A percentile compares a stretch with the other conserved stretches of the same genome.
These are phyloP conservation scores for Stachybotrys chlorohalonatus DNA, from an alignment of 2,329 filamentous ascomycete genomes.

Conservation along the genomic window DNA sequence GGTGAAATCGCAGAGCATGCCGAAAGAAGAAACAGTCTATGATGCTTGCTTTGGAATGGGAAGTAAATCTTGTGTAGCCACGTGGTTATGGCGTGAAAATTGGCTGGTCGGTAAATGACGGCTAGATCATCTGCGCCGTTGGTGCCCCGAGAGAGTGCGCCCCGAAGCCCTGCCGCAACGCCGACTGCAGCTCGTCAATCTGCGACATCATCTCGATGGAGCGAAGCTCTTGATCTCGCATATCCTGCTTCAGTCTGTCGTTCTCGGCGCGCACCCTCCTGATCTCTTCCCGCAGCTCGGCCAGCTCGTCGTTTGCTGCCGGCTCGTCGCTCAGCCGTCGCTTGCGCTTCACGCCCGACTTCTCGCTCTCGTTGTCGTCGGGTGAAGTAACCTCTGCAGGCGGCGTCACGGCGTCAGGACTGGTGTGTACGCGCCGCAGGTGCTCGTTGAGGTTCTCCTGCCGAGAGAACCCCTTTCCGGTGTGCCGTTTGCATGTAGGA, in stretches of 20 bases:
- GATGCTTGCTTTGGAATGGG: constrained; percentile 3
- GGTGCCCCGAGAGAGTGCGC: constrained; percentile 24
- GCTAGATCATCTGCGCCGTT: constrained; percentile 32
- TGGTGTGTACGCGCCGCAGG: constrained; percentile 76
- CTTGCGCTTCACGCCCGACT: constrained; percentile 39
- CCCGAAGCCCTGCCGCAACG: constrained; percentile 25
- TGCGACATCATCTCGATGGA: constrained; percentile 39
- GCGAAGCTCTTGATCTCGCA: constrained; percentile 39
- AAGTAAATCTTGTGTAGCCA: constrained; percentile 2
- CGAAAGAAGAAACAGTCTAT: neutral
- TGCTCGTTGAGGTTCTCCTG: constrained; percentile 94
- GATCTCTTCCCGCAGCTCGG: constrained; percentile 52
- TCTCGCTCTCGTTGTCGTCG: constrained; percentile 39
- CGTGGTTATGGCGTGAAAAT: constrained; percentile 1
- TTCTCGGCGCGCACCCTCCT: constrained; percentile 60
- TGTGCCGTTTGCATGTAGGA: constrained; percentile 78
- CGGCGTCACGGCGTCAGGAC: constrained; percentile 27
- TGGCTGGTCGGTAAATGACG: neutral
- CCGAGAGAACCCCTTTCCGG: constrained; percentile 81
- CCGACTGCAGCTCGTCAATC: constrained; percentile 35
- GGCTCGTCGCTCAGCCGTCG: constrained; percentile 21
- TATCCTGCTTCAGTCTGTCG: constrained; percentile 43
- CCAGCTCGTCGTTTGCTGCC: constrained; percentile 31
- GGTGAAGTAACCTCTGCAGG: constrained; percentile 26
- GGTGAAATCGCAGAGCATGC: neutral